Base-by-base conservation (phyloP, 208 protist genomes). In the Wallacemonas collosoma region DNA sequence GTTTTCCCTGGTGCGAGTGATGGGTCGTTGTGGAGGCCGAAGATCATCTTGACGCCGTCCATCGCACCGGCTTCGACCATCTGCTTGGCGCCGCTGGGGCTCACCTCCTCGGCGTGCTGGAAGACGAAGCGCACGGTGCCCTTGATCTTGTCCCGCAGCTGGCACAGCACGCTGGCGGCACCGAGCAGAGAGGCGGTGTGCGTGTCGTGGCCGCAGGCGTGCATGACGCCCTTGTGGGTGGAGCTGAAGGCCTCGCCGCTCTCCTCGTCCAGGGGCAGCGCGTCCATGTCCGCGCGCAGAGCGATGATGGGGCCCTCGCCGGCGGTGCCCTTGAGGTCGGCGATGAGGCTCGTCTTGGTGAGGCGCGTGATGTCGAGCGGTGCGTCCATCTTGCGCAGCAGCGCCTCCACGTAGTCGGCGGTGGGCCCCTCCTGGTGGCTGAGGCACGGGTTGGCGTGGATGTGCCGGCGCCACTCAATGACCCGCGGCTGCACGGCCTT, bases 231-330 rank as follows among this genome's bases (percentile, higher is more conserved):
- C 26, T 26, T 26, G 26, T 26, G 26, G 26, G 26, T 80, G 2
- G 87, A 90, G 64, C 70, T 87, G 77, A 90, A 93, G 12, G 79
- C 53, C 72, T 88, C 84, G 17, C 79, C 81, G 72, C 76, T 84
- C 69, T 90, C 82, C 73, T 93, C 87, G 44, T 88, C 73, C 45
- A 88, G 68, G 36, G 84, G 87, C 62, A 90, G 80, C 15, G 87
- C 87, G 62, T 93, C 87, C 68, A 93, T 93, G 73, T 90, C 81
- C 8, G 87, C 79, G 62, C 84, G 79, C 68, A 90, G 77, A 2
- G 87, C 87, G 44, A 83, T 76, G 58, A 79, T 83, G 56, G 81
- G 79, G 2, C 82, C 84, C 60, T 72, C 78, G 39, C 77, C 83
- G 11, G 84, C 87, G 36, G 76, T 71, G 36, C 87, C 84, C 40